phyloP scores from a whole-genome alignment of 805 yeast species.

The Brettanomyces sp. region DNA sequence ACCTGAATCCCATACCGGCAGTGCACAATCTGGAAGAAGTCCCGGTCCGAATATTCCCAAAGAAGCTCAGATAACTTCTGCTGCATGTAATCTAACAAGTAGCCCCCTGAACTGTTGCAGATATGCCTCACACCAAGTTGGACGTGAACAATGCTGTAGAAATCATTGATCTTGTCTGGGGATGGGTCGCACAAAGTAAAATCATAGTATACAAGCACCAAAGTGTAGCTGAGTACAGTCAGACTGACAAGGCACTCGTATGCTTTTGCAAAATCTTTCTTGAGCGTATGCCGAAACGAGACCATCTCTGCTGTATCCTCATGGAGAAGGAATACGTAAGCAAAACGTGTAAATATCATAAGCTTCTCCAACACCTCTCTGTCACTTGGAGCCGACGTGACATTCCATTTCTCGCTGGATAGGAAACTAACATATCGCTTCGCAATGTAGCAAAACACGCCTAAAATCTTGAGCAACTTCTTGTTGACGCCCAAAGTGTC shows the following conservation, averaged over 20 bases:
- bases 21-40: conserved; percentile 65
- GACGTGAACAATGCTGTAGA: conserved; percentile 58
- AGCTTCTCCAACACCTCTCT: conserved; percentile 14
- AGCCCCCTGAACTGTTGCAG: conserved; percentile 59
- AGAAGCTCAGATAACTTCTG: conserved; percentile 36
- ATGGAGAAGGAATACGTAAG: conserved; percentile 41
- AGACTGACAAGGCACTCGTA: conserved; percentile 38
- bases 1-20: conserved; percentile 70
- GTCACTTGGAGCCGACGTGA: conserved; percentile 3
- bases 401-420: conserved; percentile 26
- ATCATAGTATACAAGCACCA: conserved; percentile 31
- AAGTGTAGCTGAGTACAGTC: conserved; percentile 28
- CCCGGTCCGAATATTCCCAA: conserved; percentile 44
- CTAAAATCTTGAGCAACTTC: conserved; percentile 39
- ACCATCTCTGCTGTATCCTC: conserved; percentile 40
- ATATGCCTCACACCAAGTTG: conserved; percentile 60
- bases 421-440: conserved; percentile 25
- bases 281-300: conserved; percentile 30
- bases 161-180: conserved; percentile 28
- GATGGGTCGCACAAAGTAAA: conserved; percentile 5
- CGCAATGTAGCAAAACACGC: conserved; percentile 45
- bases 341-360: conserved; percentile 28
- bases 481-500: conserved; percentile 27
- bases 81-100: conserved; percentile 53
- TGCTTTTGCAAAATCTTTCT: conserved; percentile 32